Evolutionary conservation across 495 filamentous ascomycete species (phyloP).

Genomic region (Cetradonia linearis): DNA sequence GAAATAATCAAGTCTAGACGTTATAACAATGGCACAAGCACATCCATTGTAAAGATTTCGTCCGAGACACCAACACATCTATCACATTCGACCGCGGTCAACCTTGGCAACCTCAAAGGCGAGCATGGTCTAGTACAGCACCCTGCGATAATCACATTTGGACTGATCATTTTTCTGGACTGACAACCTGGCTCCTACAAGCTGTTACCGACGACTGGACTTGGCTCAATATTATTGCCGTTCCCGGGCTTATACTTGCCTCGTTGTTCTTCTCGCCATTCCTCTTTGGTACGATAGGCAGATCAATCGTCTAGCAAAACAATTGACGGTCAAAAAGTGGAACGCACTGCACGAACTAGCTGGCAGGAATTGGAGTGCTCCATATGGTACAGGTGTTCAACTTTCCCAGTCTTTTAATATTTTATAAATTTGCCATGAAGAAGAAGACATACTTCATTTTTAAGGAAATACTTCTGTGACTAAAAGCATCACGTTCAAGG

Average conservation of each 20-base stretch:
- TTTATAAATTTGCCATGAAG: neutral
- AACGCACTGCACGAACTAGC: neutral
- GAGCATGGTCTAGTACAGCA: neutral
- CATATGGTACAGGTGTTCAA: neutral
- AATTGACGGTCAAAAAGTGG: constrained; percentile 7
- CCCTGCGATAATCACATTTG: neutral
- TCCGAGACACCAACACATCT: neutral
- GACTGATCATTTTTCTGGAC: neutral
- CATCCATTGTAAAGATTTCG: constrained; percentile 1
- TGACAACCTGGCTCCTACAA: constrained; percentile 10
- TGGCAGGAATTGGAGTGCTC: neutral
- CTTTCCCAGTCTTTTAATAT: neutral
- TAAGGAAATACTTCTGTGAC: neutral
- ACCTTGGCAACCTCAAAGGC: constrained; percentile 5
- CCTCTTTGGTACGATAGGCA: neutral
- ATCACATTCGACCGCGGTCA: neutral
- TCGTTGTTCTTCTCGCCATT: neutral
- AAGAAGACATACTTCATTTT: neutral
- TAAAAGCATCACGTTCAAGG: neutral
- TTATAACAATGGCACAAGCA: neutral
- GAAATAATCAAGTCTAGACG: neutral
- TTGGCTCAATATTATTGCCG: constrained; percentile 8
- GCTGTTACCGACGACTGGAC: constrained; percentile 1
- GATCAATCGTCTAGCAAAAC: neutral
- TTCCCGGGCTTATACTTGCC: constrained; percentile 2